Evolutionary conservation across 306 rosid species (phyloP).

Genomic region (Fragaria nilgerrensis): DNA sequence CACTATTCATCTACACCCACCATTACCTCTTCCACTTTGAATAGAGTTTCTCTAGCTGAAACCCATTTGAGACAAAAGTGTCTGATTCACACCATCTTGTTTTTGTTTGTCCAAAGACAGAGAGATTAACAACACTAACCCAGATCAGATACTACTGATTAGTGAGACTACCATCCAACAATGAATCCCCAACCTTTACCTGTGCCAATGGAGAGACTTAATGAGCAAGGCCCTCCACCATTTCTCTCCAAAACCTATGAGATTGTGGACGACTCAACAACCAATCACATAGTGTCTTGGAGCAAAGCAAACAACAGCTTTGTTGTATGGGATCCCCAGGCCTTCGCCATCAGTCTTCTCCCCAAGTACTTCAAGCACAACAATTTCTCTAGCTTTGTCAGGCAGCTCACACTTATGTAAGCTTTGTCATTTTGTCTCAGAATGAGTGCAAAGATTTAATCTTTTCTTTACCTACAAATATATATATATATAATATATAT

Average conservation of each 20-base stretch:
- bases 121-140: slow-evolving; percentile 5
- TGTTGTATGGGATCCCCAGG: slow-evolving; percentile 79
- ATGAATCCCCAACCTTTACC: slow-evolving; percentile 48
- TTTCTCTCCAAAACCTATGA: slow-evolving; percentile 86
- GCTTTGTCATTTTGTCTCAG: slow-evolving; percentile 19
- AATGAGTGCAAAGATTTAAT: not conserved
- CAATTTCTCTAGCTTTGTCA: slow-evolving; percentile 91
- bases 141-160: slow-evolving; percentile 26
- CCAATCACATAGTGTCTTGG: slow-evolving; percentile 77
- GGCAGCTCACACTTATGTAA: slow-evolving; percentile 93
- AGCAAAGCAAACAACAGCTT: slow-evolving; percentile 74
- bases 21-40: not conserved
- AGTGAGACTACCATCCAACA: not conserved
- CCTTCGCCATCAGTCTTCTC: slow-evolving; percentile 58
- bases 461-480: not conserved
- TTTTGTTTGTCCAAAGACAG: not conserved
- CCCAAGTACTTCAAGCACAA: slow-evolving; percentile 90
- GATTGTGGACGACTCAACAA: slow-evolving; percentile 64
- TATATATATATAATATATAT: not conserved
- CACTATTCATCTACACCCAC: not conserved
- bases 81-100: not conserved
- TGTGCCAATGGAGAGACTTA: slow-evolving; percentile 63
- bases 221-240: slow-evolving; percentile 76
- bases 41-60: not conserved
- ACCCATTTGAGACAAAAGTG: not conserved